Evolutionary conservation across 2,329 filamentous ascomycete genomes (phyloP), one percentile per base, ranked within the genome.

Genomic region (Ophiostoma sp.): DNA sequence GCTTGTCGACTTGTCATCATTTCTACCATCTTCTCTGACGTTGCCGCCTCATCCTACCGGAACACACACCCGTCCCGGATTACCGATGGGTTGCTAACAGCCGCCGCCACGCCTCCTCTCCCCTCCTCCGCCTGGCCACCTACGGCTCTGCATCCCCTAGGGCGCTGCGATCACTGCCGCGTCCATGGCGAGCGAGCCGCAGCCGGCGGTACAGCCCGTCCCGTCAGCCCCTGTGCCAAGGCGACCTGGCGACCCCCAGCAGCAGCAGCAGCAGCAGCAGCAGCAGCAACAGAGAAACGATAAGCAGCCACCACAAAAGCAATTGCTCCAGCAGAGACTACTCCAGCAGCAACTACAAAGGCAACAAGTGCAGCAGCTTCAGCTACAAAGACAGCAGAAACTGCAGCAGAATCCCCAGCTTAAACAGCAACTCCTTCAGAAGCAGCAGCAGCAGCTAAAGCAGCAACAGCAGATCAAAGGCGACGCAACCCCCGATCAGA

Each of bases 131-230:
- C 57, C 52, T 54, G 64, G 65, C 33, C 39, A 69, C 36, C 39
- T 41, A 44, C 52, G 36, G 48, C 60, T 60, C 41, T 57, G 23
- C 27, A 41, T 23, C 23, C 57, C 57, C 62, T 65, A 65, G 62
- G 17, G 20, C 62, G 62, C 20, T 41, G 35, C 20, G 17, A n/a
- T n/a, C n/a, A 65, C 62, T 39, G 62, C 20, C 33, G 33, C 33
- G 69, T 44, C 39, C 39, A 72, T 73, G 70, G 69, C 70, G 23
- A 73, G 72, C 68, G 72, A 73, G 69, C 31, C 70, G 6, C 60
- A 54, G 17, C 70, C 69, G 54, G 35, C 62, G 67, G 68, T 60
- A 54, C 67, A 68, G 54, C 8, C 41, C 68, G 70, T 68, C 72
- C 7, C 35, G 64, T 33, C 62, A 64, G n/a, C 69, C 67, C 67